A percentile compares a stretch with the other conserved stretches of the same genome.
Conservation (phyloP, 441 rosid genomes). For the Syzygium malaccense region DNA sequence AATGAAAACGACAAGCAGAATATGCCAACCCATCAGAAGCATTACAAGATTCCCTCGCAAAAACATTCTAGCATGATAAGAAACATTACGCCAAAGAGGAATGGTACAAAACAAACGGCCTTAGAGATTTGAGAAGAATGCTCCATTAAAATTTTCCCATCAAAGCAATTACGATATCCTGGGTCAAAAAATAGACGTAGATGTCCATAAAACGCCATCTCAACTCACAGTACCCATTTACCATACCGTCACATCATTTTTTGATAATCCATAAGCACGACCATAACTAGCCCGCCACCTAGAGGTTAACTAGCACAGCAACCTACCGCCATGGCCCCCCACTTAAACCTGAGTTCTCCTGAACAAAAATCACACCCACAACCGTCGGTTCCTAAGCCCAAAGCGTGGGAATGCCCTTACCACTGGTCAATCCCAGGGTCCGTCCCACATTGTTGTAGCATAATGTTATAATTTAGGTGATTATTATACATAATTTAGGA, state of each 20-base stretch:
- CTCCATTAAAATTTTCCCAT: not conserved
- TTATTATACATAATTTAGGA: not conserved
- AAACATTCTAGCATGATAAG: not conserved
- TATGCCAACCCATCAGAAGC: not conserved
- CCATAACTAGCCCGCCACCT: not conserved
- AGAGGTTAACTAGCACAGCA: not conserved
- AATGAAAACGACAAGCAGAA: not conserved
- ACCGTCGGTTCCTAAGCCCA: not conserved
- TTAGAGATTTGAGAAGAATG: not conserved
- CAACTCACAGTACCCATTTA: not conserved
- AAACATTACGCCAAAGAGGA: not conserved
- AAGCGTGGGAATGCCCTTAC: not conserved
- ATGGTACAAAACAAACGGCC: not conserved
- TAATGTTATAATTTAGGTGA: not conserved
- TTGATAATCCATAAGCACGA: not conserved
- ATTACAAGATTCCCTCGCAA: not conserved
- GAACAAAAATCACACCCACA: not conserved
- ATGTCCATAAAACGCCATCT: not conserved
- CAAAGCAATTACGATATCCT: not conserved
- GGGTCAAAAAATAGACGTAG: not conserved
- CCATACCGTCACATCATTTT: not conserved
- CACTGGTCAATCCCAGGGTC: not conserved
- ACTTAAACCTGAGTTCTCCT: not conserved
- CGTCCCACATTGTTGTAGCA: not conserved
- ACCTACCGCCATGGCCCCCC: not conserved